phyloP scores from a whole-genome alignment of 306 rosid genomes.

The Oemleria cerasiformis region DNA sequence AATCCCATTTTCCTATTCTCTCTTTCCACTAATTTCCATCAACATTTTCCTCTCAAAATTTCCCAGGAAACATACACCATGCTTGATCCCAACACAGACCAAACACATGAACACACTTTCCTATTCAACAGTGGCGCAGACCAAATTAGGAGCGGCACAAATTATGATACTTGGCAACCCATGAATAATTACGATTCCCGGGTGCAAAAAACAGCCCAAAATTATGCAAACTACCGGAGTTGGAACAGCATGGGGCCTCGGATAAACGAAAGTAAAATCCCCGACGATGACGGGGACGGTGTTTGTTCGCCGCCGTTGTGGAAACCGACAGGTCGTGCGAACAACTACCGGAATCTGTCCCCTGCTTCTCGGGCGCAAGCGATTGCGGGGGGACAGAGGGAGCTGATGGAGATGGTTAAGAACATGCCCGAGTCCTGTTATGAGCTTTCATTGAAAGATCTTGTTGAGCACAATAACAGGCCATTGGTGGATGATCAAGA shows the following conservation, averaged over 20 bases:
- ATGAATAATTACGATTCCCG: constrained; percentile 36
- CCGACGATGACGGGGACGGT: constrained; percentile 15
- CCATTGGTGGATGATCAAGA: constrained; percentile 16
- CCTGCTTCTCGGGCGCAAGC: constrained; percentile 70
- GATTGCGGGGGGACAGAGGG: constrained; percentile 68
- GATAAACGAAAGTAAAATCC: not conserved
- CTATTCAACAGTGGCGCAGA: constrained; percentile 20
- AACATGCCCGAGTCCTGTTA: constrained; percentile 83
- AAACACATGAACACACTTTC: constrained; percentile 27
- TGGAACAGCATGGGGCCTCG: constrained; percentile 30
- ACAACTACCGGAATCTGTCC: constrained; percentile 47
- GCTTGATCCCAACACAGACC: constrained; percentile 41
- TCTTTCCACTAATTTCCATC: constrained; percentile 1
- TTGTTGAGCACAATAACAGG: constrained; percentile 47
- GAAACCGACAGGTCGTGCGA: constrained; percentile 30
- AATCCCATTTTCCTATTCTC: constrained; percentile 3
- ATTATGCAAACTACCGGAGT: constrained; percentile 7
- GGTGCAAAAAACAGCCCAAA: constrained; percentile 33
- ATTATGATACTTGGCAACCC: constrained; percentile 26
- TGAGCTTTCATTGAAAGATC: constrained; percentile 84
- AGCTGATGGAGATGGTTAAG: constrained; percentile 88
- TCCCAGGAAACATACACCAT: constrained; percentile 26
- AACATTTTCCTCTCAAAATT: constrained; percentile 14
- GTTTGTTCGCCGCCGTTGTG: constrained; percentile 64
- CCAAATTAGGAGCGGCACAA: not conserved